phyloP scores from a whole-genome alignment of 169 alveolate species.

The Plasmodium fragile region DNA sequence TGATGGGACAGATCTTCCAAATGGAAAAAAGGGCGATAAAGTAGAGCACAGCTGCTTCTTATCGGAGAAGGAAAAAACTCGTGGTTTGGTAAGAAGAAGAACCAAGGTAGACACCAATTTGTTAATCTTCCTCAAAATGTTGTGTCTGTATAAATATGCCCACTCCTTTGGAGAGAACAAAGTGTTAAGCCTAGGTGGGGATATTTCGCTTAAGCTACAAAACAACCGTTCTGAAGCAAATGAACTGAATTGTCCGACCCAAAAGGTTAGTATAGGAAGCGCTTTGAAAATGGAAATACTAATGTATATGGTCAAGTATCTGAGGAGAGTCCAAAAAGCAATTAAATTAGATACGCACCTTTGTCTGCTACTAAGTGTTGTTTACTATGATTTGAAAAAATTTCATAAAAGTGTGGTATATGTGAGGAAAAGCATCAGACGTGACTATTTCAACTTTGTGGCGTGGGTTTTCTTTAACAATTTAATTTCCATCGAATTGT shows the following conservation, averaged over 20 bases:
- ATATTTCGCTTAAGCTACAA: not conserved
- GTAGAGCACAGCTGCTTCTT: not conserved
- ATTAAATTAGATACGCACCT: slow-evolving; percentile 33
- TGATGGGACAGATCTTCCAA: not conserved
- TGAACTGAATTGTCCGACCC: not conserved
- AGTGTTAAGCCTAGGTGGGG: not conserved
- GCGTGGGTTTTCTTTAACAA: slow-evolving; percentile 41
- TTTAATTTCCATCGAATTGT: slow-evolving; percentile 24
- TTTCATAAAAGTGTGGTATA: slow-evolving; percentile 37
- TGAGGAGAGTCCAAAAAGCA: slow-evolving; percentile 3
- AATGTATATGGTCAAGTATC: slow-evolving; percentile 14
- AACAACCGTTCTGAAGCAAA: not conserved
- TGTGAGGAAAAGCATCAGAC: slow-evolving; percentile 35
- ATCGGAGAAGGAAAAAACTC: not conserved
- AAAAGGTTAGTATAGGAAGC: not conserved
- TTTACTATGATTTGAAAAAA: slow-evolving; percentile 24
- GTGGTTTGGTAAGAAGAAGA: not conserved
- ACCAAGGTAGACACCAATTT: slow-evolving; percentile 2
- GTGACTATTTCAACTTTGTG: slow-evolving; percentile 41
- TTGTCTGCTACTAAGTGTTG: slow-evolving; percentile 39
- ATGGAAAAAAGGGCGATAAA: not conserved
- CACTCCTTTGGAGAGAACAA: not conserved
- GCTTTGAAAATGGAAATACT: slow-evolving; percentile 24
- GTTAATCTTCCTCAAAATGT: slow-evolving; percentile 30
- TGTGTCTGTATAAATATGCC: slow-evolving; percentile 40